Base-by-base conservation (phyloP, 2,329 filamentous ascomycete species). In the Aureobasidium leucospermi region DNA sequence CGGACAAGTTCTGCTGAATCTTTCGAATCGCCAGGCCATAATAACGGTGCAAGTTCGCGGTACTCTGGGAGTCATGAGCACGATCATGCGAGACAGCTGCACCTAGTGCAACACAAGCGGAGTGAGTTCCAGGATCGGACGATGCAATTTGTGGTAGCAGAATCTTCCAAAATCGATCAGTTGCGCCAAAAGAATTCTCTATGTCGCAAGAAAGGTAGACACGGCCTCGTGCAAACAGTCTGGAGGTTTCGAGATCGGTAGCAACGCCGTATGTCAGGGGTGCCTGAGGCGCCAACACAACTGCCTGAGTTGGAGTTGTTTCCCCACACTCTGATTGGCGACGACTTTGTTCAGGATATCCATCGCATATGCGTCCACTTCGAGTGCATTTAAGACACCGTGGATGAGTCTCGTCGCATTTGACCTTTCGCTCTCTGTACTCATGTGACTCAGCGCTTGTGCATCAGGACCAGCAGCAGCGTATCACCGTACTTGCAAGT, bases 381-480 rank as follows among this genome's bases (percentile, higher is more conserved):
- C 19, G 9, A 5, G 9, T 45, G 42, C 42, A 45, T 13, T 28
- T 45, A 10, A 9, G 10, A 29, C 42, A 45, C 9, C 15, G 9
- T 10, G 42, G 42, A 10, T 23, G 42, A 23, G 42, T 45, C 13
- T 45, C 42, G 6, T 45, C 42, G n/a, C 42, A 45, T 15, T 13
- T 23, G 9, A 45, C 15, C 19, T 45, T 45, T 45, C 42, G 42
- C 15, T 45, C 19, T 29, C 42, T 45, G 10, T 19, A n/a, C 10
- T 3, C 3, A 10, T 4, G 9, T 29, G 3, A 29, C 29, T 23
- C 10, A 29, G 42, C 11, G 6, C 2, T 8, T 9, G 16, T 16
- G n/a, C 11, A 1, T 9, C 7, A 4, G n/a, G n/a, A n/a, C n/a
- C n/a, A n/a, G n/a, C n/a, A 3, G 1, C 7, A n/a, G 6, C 15